Base-by-base conservation (phyloP, 1,139 yeast genomes). In the Yamadazyma trypodendri region DNA sequence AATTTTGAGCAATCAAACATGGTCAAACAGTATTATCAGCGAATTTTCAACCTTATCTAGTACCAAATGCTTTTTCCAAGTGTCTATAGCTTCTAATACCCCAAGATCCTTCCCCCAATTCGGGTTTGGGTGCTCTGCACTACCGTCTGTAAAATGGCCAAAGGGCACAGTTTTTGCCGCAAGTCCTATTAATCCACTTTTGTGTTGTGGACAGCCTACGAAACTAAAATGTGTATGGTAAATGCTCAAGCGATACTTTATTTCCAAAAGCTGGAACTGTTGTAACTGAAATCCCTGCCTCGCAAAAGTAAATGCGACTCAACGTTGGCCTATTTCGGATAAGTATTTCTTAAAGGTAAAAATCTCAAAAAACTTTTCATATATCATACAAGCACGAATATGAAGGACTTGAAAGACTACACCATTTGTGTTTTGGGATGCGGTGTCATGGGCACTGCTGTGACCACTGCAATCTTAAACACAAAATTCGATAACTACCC, bases 371-470 rank as follows among this genome's bases (percentile, higher is more conserved):
- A 27, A n/a, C 17, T 11, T 8, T 9, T 17, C 4, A 20, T n/a
- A 12, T 15, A 23, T 23, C n/a, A 23, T 11, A 18, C 25, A 24
- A 62, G n/a, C n/a, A n/a, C n/a, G n/a, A n/a, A n/a, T n/a, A n/a
- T n/a, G n/a, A n/a, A n/a, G n/a, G n/a, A n/a, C n/a, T n/a, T 63
- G 72, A 52, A 65, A 43, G 72, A 73, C 41, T 80, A 77, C 59
- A 84, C 92, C 3, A 67, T 92, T 39, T 76, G 94, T 13, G 82
- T 92, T 20, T 72, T 92, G 41, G 99, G 97, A 31, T 81, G 95
- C 52, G 99, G 99, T 41, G 90, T 87, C 40, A 87, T 92, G 92
- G 97, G 98, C 41, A 84, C 94, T 23, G 97, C 98, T n/a, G 88
- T 92, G 33, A 75, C 86, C 28, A 75, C 88, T 12, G 96, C 97